These are phyloP conservation scores for Xylaria sp. DNA, from an alignment of 2,329 filamentous ascomycete genomes.

Conservation along the genomic window DNA sequence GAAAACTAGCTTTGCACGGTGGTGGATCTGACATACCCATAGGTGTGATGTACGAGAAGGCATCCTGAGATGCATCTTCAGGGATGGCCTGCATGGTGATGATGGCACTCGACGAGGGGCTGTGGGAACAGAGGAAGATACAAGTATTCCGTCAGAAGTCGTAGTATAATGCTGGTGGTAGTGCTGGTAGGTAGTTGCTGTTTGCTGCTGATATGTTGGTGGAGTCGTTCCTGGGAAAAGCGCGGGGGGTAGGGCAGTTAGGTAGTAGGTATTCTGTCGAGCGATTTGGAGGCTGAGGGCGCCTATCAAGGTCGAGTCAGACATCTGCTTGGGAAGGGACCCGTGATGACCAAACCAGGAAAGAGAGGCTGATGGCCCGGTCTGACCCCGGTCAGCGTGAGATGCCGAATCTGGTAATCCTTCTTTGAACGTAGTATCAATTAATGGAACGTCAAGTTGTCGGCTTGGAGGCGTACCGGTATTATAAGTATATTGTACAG, in stretches of 20 bases:
- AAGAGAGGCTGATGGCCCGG: constrained; percentile 30
- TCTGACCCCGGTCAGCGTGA: constrained; percentile 21
- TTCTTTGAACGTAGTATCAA: not conserved
- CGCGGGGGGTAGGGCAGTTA: not conserved
- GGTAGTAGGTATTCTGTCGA: not conserved
- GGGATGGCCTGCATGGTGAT: constrained; percentile 56
- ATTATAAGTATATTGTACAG: constrained; percentile 2
- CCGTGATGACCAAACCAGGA: constrained; percentile 19
- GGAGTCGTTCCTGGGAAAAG: constrained; percentile 11
- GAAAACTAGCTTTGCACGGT: constrained; percentile 24
- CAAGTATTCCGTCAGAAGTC: not conserved
- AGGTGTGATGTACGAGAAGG: constrained; percentile 62
- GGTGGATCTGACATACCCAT: constrained; percentile 60
- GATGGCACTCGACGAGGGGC: constrained; percentile 53
- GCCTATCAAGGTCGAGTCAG: constrained; percentile 20
- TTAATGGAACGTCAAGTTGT: not conserved
- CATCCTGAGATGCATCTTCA: constrained; percentile 58
- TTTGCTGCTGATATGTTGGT: not conserved
- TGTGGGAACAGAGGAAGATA: not conserved
- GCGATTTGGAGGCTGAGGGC: constrained; percentile 12
- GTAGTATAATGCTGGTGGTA: not conserved
- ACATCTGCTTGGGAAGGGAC: not conserved
- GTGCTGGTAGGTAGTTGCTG: not conserved
- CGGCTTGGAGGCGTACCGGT: not conserved
- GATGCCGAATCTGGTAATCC: constrained; percentile 25